Base-by-base conservation (phyloP, 768 basidiomycete genomes). In the Tulasnella sp. region DNA sequence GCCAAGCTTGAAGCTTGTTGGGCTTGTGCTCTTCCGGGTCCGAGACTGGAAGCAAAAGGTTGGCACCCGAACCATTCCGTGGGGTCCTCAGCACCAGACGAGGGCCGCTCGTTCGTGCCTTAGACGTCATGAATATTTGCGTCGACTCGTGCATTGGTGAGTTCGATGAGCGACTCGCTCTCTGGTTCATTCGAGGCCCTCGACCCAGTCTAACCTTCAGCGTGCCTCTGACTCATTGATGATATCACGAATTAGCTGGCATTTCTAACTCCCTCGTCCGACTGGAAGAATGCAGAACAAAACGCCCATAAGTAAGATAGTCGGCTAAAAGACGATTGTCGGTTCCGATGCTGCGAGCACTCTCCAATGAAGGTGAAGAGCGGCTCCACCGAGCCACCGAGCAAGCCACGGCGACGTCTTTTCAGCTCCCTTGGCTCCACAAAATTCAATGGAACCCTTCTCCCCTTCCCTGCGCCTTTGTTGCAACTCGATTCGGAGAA, bases 21-120 rank as follows among this genome's bases (percentile, higher is more conserved):
- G 54, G 8, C 5, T n/a, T n/a, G 54, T 34, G 64, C 31, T 69
- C 31, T 69, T 5, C 16, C 64, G 34, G 64, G 64, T 16, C 64
- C 64, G 64, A 69, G 64, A 69, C 28, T 69, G 18, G 64, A 69
- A 69, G 64, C 64, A 69, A 37, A n/a, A 28, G 34, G 31, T 69
- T 28, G 3, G 34, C 0, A 6, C 64, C n/a, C 31, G 64, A 14
- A 28, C 64, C 64, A 16, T 69, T 69, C 16, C 34, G 34, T 69
- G 64, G 64, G 31, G 64, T 37, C 37, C 37, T 37, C 37, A 37
- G 37, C 37, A 8, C n/a, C n/a, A 69, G 64, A 64, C 12, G 31
- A 37, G 31, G 16, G 14, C 11, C 14, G 37, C 11, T 8, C 54
- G 20, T 9, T 28, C n/a, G 64, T 69, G n/a, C 64, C 64, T 69